Evolutionary conservation across 768 basidiomycete species (phyloP), one percentile per base, ranked within the genome.

Genomic region (Cantharellus anzutake): DNA sequence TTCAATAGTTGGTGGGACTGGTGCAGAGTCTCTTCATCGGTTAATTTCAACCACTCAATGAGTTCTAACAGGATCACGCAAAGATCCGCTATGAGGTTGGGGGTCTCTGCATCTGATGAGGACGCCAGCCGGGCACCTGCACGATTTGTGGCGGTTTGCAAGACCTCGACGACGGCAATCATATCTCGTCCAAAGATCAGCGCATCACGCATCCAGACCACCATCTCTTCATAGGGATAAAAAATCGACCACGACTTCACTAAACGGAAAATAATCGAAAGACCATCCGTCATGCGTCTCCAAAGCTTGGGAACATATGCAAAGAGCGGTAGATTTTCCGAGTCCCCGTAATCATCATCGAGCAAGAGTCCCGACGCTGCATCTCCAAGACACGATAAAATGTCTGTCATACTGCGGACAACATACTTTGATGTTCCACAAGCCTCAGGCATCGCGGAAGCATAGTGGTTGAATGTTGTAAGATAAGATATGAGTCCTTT

Each of bases 131-230:
- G 41, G 7, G 64, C 66, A 59, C 61, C 66, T 60, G 64, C 62
- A n/a, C 14, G 61, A 62, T 29, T 29, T 53, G 61, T 76, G 5
- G 84, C 83, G 37, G 73, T 75, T 69, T 94, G 91, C 62, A 99
- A 80, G 5, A 83, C 78, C 50, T 81, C 73, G 71, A 90, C 80
- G 63, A 90, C 82, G 2, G 80, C 83, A 53, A 96, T 71, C 74
- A 96, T 77, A 65, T 93, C 86, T 64, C 85, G 73, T 4, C 84
- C 92, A 66, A 96, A 91, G 63, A 98, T 92, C 57, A 98, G 75
- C 2, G 93, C 96, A 68, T 98, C 96, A 59, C 93, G 80, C 96
- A 99, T 98, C 96, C 96, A 99, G 40, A 82, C 78, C 11, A 86
- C 77, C 93, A 99, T 96, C 60, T 82, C 81, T 37, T 82, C 78